phyloP scores from a whole-genome alignment of 345 rosid species.

The Raphanus raphanistrum region DNA sequence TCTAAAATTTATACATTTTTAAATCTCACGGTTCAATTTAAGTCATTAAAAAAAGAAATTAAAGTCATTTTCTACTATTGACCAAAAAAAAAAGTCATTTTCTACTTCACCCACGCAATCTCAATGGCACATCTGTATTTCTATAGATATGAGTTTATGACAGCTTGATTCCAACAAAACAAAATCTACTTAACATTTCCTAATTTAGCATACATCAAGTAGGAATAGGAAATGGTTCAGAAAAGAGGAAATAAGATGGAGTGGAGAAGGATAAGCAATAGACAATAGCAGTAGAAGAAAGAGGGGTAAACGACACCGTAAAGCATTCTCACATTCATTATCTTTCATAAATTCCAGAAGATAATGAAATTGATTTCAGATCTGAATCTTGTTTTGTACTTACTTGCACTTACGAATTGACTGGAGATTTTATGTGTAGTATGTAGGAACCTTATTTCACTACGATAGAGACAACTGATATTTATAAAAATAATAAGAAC shows the following conservation, averaged over 20 bases:
- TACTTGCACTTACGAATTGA: not conserved
- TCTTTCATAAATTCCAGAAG: constrained; percentile 2
- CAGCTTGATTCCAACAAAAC: constrained; percentile 16
- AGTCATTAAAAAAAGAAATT: not conserved
- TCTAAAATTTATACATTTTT: not conserved
- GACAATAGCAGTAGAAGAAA: constrained; percentile 7
- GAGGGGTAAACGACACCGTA: not conserved
- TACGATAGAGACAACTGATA: too few relatives aligned
- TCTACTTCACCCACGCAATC: not conserved
- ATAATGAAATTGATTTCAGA: constrained; percentile 1
- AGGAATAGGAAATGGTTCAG: not conserved
- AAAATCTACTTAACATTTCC: not conserved
- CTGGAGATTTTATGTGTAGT: not conserved
- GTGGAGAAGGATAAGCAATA: constrained; percentile 8
- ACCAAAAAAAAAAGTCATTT: too few relatives aligned
- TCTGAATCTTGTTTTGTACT: constrained; percentile 15
- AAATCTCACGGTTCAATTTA: not conserved
- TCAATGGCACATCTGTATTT: not conserved
- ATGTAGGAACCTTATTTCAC: too few relatives aligned
- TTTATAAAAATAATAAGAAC: too few relatives aligned
- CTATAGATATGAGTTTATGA: not conserved
- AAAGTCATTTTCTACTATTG: not conserved
- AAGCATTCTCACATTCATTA: not conserved
- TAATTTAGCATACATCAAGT: not conserved
- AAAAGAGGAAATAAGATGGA: constrained; percentile 10